Evolutionary conservation across 768 basidiomycete genomes (phyloP).

Genomic region (Boletales sp.): DNA sequence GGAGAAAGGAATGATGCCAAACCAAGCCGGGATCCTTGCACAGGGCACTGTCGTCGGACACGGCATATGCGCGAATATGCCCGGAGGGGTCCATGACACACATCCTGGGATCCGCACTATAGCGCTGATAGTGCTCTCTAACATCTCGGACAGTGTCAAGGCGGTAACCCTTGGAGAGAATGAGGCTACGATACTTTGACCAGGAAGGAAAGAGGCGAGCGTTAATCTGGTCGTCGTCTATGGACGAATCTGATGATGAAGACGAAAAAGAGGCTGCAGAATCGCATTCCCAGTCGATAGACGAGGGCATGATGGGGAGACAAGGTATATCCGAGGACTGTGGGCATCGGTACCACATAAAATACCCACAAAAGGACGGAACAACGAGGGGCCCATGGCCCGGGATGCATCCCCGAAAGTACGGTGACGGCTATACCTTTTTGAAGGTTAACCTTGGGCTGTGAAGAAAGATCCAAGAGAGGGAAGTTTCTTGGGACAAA

Average conservation of each 20-base stretch:
- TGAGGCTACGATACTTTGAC: constrained; percentile 47
- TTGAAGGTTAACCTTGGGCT: neutral
- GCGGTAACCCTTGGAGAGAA: constrained; percentile 51
- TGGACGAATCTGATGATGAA: constrained; percentile 47
- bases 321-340: constrained; percentile 17
- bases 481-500: constrained; percentile 9
- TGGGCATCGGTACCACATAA: constrained; percentile 4
- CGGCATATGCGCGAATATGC: constrained; percentile 31
- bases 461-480: constrained; percentile 11
- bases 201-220: constrained; percentile 58
- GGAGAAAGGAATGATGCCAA: constrained; percentile 17
- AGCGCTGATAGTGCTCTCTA: constrained; percentile 49
- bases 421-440: too few relatives aligned
- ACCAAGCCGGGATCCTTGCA: constrained; percentile 74
- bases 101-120: constrained; percentile 20
- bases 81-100: constrained; percentile 25
- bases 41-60: constrained; percentile 52
- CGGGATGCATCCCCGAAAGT: neutral
- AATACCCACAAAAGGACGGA: constrained; percentile 9
- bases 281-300: constrained; percentile 41
- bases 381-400: neutral
- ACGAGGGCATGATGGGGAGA: constrained; percentile 70
- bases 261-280: constrained; percentile 36
- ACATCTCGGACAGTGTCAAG: constrained; percentile 71
- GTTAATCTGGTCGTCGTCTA: constrained; percentile 54